Base-by-base conservation (phyloP, 1,284 basidiomycete genomes). In the Apiotrichum domesticum region DNA sequence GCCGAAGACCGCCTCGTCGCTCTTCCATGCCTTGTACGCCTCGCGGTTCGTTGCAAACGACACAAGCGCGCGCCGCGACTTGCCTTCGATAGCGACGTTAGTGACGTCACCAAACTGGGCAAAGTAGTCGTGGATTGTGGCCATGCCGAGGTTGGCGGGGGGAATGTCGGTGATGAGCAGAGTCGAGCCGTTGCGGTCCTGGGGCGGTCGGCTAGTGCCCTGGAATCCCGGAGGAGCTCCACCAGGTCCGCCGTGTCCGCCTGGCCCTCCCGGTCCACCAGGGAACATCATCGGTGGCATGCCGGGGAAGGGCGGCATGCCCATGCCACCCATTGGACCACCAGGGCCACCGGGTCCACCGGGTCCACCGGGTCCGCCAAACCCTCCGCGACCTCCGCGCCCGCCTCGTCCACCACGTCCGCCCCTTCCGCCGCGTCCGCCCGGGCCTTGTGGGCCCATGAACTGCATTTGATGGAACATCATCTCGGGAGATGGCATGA, bases 161-260 rank as follows among this genome's bases (percentile, higher is more conserved):
- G 94, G 94, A 55, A 97, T 92, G 78, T 95, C 94, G 76, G 95
- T 92, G 53, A 98, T 87, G 21, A 96, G 89, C 34, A 97, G 80
- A 0, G 93, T 95, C 69, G 88, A 91, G 70, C 87, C 85, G 59
- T 83, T 84, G 46, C 86, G 81, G 54, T 73, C 71, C 8, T 63
- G 55, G n/a, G 75, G 75, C 2, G 75, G 74, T 35, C 64, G 66
- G 47, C 59, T 67, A 2, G 66, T 40, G 34, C 60, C 60, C 50
- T 56, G 10, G 49, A 44, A 62, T 53, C 48, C 56, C 47, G 33
- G 56, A 33, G 3, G 59, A 35, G 5, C 53, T 40, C 4, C 29
- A 13, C 37, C 37, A 39, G 37, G 37, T 39, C 37, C 37, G 37
- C 45, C 52, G 21, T 35, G 48, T 8, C 51, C 51, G 14, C 51